Evolutionary conservation across 257 asterid species (phyloP).

Genomic region (Mentha longifolia): DNA sequence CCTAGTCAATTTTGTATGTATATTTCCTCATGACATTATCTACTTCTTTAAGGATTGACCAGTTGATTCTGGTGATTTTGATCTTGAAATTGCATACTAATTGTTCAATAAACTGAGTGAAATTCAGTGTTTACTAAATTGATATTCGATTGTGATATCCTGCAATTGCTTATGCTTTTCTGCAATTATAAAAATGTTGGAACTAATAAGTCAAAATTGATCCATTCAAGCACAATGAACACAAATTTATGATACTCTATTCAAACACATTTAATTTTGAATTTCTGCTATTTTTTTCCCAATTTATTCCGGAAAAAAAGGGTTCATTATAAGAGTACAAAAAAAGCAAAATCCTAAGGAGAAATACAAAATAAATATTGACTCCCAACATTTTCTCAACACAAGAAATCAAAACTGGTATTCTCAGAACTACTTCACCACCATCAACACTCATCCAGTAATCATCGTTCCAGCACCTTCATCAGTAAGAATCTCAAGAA

Average conservation of each 20-base stretch:
- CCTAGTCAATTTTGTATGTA: background rate
- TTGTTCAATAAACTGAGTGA: background rate
- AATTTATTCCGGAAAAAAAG: too few species aligned
- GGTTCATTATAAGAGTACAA: background rate
- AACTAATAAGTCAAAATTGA: background rate
- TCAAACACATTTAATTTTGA: background rate
- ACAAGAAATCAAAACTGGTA: slow-evolving; percentile 3
- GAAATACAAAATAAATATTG: background rate
- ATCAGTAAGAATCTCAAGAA: slow-evolving; percentile 78
- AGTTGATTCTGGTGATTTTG: too few species aligned
- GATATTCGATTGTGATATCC: too few species aligned
- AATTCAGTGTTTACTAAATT: too few species aligned
- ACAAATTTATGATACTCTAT: background rate
- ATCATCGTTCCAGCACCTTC: slow-evolving; percentile 89
- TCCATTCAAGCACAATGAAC: background rate
- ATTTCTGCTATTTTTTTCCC: background rate
- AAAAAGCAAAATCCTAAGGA: background rate
- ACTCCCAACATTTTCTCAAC: slow-evolving; percentile 1
- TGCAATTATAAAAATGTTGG: background rate
- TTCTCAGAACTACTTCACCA: slow-evolving; percentile 2
- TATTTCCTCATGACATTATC: background rate
- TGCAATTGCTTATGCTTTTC: too few species aligned
- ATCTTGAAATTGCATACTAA: too few species aligned
- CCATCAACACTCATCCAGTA: slow-evolving; percentile 44
- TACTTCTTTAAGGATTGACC: too few species aligned